Conservation (phyloP, 2,329 filamentous ascomycete species). For the Fusarium zealandicum region DNA sequence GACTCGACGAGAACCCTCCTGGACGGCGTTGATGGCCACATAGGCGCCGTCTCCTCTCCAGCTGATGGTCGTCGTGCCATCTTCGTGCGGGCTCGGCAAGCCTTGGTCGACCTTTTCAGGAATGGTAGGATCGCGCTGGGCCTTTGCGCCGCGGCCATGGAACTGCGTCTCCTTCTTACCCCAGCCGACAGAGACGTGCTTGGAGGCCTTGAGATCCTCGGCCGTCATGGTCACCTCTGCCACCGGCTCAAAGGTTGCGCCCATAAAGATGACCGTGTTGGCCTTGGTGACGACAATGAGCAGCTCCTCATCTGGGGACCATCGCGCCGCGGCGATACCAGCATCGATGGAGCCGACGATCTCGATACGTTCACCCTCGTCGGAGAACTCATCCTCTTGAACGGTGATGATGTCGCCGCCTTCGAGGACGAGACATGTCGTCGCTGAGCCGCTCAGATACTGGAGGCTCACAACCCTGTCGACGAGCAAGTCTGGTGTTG, state of each 20-base stretch:
- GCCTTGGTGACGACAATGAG: slow-evolving; percentile 82
- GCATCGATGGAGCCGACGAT: slow-evolving; percentile 95
- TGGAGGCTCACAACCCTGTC: slow-evolving; percentile 83
- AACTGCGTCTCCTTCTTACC: slow-evolving; percentile 99
- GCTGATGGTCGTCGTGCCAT: slow-evolving; percentile 75
- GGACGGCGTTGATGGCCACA: slow-evolving; percentile 84
- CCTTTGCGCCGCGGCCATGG: slow-evolving; percentile 86
- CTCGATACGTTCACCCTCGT: slow-evolving; percentile 79
- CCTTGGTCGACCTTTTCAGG: slow-evolving; percentile 92
- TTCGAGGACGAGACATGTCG: slow-evolving; percentile 82
- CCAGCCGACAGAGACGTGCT: slow-evolving; percentile 96
- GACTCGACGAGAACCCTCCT: slow-evolving; percentile 72
- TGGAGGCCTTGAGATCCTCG: slow-evolving; percentile 85
- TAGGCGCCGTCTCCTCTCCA: slow-evolving; percentile 96
- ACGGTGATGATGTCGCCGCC: slow-evolving; percentile 92
- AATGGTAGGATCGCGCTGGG: slow-evolving; percentile 90
- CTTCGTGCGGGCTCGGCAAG: slow-evolving; percentile 75
- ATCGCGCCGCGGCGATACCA: slow-evolving; percentile 86
- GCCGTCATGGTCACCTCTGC: slow-evolving; percentile 74
- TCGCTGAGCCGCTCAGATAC: slow-evolving; percentile 81
- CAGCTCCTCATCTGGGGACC: slow-evolving; percentile 95
- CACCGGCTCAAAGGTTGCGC: slow-evolving; percentile 84
- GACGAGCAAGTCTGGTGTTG: slow-evolving; percentile 74
- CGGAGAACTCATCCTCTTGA: slow-evolving; percentile 62
- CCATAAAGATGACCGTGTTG: slow-evolving; percentile 89